These are phyloP conservation scores for Nothophaeocryptopus gaeumannii DNA, from an alignment of 2,329 filamentous ascomycete genomes.

Conservation along the genomic window DNA sequence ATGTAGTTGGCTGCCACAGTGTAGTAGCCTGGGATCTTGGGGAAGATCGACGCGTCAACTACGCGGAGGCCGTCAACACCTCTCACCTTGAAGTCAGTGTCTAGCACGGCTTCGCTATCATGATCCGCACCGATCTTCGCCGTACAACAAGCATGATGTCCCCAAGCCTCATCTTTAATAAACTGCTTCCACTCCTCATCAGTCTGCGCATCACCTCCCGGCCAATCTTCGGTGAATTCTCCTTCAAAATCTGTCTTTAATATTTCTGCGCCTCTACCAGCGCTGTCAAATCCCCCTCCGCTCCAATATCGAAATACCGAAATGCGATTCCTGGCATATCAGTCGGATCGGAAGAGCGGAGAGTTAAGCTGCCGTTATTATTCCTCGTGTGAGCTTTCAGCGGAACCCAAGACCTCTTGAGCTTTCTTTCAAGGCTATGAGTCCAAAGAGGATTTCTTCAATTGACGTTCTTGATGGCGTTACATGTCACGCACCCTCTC, in stretches of 20 bases:
- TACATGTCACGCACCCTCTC: no score
- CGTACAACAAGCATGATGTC: conserved; percentile 57
- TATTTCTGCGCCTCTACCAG: conserved; percentile 56
- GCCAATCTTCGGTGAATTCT: conserved; percentile 43
- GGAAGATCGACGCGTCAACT: conserved; percentile 60
- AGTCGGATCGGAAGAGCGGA: conserved; percentile 61
- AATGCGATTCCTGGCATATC: conserved; percentile 62
- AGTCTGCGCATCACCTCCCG: conserved; percentile 41
- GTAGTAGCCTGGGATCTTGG: conserved; percentile 55
- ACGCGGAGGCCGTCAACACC: conserved; percentile 53
- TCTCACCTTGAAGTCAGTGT: conserved; percentile 35
- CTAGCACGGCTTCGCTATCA: conserved; percentile 56
- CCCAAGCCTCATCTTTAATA: conserved; percentile 52
- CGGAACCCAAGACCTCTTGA: conserved; percentile 43
- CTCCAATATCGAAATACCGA: conserved; percentile 55
- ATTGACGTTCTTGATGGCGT: no score
- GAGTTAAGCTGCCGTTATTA: conserved; percentile 60
- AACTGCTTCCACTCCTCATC: conserved; percentile 48
- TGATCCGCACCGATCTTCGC: conserved; percentile 54
- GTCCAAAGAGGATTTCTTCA: no score
- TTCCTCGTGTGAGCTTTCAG: conserved; percentile 66
- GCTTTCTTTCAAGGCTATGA: no score
- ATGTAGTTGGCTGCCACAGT: conserved; percentile 54
- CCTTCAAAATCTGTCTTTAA: conserved; percentile 43
- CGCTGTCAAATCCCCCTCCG: conserved; percentile 41